Conservation (phyloP, 2,329 filamentous ascomycete species). For the Phialophora macrospora region DNA sequence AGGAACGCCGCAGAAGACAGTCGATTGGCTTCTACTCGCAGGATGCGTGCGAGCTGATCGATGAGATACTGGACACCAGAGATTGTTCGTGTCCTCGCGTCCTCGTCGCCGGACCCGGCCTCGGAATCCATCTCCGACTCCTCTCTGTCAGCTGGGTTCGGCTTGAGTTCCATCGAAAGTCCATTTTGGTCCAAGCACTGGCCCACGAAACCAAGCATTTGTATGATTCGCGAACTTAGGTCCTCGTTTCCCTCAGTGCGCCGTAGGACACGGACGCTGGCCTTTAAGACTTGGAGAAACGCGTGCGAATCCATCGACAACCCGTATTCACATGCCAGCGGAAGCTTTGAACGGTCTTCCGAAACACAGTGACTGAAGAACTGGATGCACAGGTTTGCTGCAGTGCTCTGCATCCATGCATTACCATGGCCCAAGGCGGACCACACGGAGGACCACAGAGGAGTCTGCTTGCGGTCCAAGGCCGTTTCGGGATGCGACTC, state of each 20-base stretch:
- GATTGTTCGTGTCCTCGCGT: constrained; percentile 52
- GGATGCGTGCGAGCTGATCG: constrained; percentile 74
- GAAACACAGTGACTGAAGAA: constrained; percentile 77
- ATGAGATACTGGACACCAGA: constrained; percentile 75
- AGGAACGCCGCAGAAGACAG: constrained; percentile 66
- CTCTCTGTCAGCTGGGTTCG: constrained; percentile 47
- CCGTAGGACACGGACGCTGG: constrained; percentile 65
- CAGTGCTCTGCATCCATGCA: constrained; percentile 74
- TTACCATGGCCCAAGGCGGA: constrained; percentile 74
- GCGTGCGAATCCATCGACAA: constrained; percentile 68
- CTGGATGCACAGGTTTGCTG: constrained; percentile 73
- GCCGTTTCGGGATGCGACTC: constrained; percentile 68
- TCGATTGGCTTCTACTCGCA: constrained; percentile 74
- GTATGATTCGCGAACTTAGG: constrained; percentile 76
- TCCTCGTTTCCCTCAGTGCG: constrained; percentile 70
- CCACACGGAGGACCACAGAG: constrained; percentile 74
- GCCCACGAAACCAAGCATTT: constrained; percentile 82
- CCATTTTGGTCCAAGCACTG: constrained; percentile 66
- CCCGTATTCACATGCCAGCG: constrained; percentile 72
- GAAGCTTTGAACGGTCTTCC: constrained; percentile 60
- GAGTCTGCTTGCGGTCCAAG: constrained; percentile 63
- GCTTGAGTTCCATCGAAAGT: constrained; percentile 53
- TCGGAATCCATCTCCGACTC: constrained; percentile 49
- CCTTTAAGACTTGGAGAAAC: constrained; percentile 63
- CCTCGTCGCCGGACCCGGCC: constrained; percentile 51